These are phyloP conservation scores for Tanacetum coccineum DNA, from an alignment of 129 eudicot genomes.

Conservation along the genomic window DNA sequence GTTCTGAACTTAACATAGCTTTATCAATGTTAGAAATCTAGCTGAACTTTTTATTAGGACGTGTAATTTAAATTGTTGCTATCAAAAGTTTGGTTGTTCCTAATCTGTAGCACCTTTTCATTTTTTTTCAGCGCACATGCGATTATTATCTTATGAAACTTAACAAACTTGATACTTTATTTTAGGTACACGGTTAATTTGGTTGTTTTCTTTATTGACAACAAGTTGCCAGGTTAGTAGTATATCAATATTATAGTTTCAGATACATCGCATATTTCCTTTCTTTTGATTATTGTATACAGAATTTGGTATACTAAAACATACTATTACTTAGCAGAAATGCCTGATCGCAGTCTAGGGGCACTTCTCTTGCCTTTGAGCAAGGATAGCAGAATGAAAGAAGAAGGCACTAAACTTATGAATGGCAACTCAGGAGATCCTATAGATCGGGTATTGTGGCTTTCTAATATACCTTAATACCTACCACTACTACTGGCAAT, in stretches of 20 bases:
- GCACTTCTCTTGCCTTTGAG: slow-evolving; percentile 65
- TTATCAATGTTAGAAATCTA: too few relatives aligned
- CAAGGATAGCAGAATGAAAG: slow-evolving; percentile 71
- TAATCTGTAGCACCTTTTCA: too few relatives aligned
- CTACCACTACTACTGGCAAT: not conserved
- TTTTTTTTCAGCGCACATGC: not conserved
- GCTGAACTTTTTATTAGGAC: too few relatives aligned
- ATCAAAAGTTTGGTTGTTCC: too few relatives aligned
- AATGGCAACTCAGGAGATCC: slow-evolving; percentile 86
- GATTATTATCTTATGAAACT: slow-evolving; percentile 5
- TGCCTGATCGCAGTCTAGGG: slow-evolving; percentile 70
- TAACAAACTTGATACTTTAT: slow-evolving; percentile 12
- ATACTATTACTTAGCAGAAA: slow-evolving; percentile 39
- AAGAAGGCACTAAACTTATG: slow-evolving; percentile 75
- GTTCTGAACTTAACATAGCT: too few relatives aligned
- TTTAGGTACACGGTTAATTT: slow-evolving; percentile 94
- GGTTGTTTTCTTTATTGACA: slow-evolving; percentile 88
- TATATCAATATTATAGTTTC: not conserved
- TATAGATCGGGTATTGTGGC: slow-evolving; percentile 59
- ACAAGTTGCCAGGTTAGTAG: slow-evolving; percentile 71
- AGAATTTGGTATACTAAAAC: slow-evolving; percentile 8
- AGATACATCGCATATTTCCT: not conserved
- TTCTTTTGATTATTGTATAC: not conserved
- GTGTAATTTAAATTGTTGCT: too few relatives aligned
- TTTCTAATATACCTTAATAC: not conserved